Base-by-base conservation (phyloP, 1,284 basidiomycete genomes). In the Cerioporus squamosus region DNA sequence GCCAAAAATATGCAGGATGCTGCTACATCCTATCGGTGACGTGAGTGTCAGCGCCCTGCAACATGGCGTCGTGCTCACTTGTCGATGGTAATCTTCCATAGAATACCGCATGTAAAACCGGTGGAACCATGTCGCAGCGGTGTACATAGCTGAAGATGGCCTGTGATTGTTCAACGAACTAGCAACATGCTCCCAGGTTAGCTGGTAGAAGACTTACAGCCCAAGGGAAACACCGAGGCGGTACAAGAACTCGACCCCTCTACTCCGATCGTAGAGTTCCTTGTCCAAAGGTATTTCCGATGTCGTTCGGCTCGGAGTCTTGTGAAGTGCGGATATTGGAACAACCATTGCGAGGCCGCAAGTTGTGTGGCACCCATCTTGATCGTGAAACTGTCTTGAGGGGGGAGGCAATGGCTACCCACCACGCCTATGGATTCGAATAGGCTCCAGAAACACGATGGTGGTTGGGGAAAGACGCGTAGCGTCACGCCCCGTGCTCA, bases 41-140 rank as follows among this genome's bases (percentile, higher is more conserved):
- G 57, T 56, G 18, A 48, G 47, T 45, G n/a, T 29, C n/a, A 20
- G 44, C 31, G 24, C 20, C 44, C 17, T 50, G 17, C 22, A 53
- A 18, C 36, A 48, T 52, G 36, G 51, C 24, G 63, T 22, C 14
- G 3, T 10, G 12, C 72, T 63, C 68, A 90, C 90, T 78, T 91
- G 90, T 63, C 89, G 85, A 70, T 89, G 84, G 72, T 93, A 91
- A 68, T 94, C 88, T 67, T 89, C 84, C 81, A 95, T 82, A n/a
- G 94, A 87, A 68, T 86, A 88, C 53, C 95, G 85, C 94, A 97
- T 95, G 76, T 93, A 97, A 76, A 97, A 97, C 14, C 95, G 86
- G 74, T 97, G 95, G 62, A 97, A 91, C 83, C 94, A 94, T 4
- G 90, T 92, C 26, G 93, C 90, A 17, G 93, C 94, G 26, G 91